Percentiles rank a stretch among this genome's conserved stretches.
Evolutionary conservation across 2,329 filamentous ascomycete species (phyloP).

Genomic region (Fusarium pseudocircinatum): DNA sequence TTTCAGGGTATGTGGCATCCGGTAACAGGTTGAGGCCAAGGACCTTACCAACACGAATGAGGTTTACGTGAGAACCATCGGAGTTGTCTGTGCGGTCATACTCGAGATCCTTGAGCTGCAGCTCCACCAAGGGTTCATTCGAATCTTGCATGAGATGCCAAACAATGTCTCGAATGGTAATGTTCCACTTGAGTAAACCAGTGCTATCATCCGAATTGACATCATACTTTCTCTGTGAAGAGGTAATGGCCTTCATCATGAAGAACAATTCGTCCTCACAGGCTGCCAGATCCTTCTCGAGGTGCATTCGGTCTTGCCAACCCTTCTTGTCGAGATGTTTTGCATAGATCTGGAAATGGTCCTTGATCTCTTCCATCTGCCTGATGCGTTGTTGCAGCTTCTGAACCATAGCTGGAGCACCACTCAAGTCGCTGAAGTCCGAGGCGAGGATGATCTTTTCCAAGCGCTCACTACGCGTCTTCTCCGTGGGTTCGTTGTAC

Average conservation of each 20-base stretch:
- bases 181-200: constrained; percentile 88
- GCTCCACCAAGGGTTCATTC: constrained; percentile 87
- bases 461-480: constrained; percentile 92
- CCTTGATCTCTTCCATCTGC: constrained; percentile 95
- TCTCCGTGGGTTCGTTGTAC: constrained; percentile 95
- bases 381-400: constrained; percentile 91
- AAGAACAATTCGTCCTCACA: constrained; percentile 99
- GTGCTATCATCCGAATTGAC: constrained; percentile 70
- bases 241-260: constrained; percentile 99
- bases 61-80: constrained; percentile 95
- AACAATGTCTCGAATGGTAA: constrained; percentile 93
- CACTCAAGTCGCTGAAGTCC: constrained; percentile 96
- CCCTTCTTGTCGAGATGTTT: constrained; percentile 86
- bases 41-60: constrained; percentile 87
- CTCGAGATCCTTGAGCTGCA: constrained; percentile 89
- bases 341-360: constrained; percentile 92
- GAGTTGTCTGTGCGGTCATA: constrained; percentile 97
- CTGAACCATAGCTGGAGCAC: constrained; percentile 91
- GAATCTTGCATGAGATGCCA: constrained; percentile 95
- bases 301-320: constrained; percentile 88
- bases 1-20: constrained; percentile 93
- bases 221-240: constrained; percentile 89
- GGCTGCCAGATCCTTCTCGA: constrained; percentile 87
- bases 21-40: constrained; percentile 89
- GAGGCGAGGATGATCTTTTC: constrained; percentile 99